These are phyloP conservation scores for Xylaria grammica DNA, from an alignment of 495 filamentous ascomycete species.

Conservation along the genomic window DNA sequence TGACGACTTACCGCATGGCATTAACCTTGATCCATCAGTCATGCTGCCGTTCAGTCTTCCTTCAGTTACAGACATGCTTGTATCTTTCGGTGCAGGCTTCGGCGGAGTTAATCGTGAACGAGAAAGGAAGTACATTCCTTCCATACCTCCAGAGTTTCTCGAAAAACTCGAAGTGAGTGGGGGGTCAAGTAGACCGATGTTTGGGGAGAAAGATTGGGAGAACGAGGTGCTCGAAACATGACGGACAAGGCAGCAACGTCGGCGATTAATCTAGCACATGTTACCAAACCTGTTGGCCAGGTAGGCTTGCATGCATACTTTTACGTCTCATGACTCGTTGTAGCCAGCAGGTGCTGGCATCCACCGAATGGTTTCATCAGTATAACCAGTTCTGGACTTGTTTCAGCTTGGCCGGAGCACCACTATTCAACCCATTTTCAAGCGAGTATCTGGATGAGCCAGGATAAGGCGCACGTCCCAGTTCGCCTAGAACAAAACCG, in stretches of 20 bases:
- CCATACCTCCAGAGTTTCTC: constrained; percentile 90
- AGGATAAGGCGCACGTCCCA: background rate
- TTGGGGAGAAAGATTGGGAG: constrained; percentile 56
- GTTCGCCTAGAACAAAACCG: background rate
- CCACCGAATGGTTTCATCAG: background rate
- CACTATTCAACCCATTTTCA: background rate
- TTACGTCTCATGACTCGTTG: constrained; percentile 1
- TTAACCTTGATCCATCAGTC: constrained; percentile 85
- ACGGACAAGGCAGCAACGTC: constrained; percentile 18
- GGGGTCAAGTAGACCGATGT: constrained; percentile 43
- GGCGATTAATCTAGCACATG: constrained; percentile 25
- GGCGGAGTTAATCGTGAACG: constrained; percentile 90
- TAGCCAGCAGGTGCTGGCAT: constrained; percentile 1
- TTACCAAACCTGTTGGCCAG: background rate
- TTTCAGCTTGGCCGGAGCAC: background rate
- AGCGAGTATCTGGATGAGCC: background rate
- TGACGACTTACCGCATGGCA: constrained; percentile 65
- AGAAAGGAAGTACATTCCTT: constrained; percentile 95
- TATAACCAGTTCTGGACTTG: background rate
- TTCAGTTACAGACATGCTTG: constrained; percentile 95
- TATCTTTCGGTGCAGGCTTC: constrained; percentile 93
- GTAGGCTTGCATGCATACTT: background rate
- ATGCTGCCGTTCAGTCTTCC: constrained; percentile 95
- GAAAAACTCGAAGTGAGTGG: constrained; percentile 77
- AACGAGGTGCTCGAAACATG: constrained; percentile 48